Evolutionary conservation across 495 filamentous ascomycete genomes (phyloP).

Genomic region (Penicillium diatomitis): DNA sequence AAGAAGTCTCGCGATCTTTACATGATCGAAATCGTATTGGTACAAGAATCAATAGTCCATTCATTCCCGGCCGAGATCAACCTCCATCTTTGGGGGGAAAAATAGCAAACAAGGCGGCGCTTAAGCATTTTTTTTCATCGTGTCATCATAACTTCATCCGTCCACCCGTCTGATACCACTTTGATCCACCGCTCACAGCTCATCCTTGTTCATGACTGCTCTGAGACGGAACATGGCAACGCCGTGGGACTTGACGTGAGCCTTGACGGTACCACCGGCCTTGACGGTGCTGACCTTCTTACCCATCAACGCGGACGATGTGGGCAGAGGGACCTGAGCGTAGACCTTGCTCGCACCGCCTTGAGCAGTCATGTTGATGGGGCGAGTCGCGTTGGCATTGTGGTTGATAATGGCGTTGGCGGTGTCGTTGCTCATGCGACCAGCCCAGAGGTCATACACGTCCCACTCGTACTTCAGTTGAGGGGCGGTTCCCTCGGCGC

Average conservation of each 20-base stretch:
- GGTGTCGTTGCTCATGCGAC: slow-evolving; percentile 38
- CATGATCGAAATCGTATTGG: no score
- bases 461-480: slow-evolving; percentile 37
- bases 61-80: no score
- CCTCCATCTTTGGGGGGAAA: no score
- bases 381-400: slow-evolving; percentile 15
- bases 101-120: no score
- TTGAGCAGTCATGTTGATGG: slow-evolving; percentile 26
- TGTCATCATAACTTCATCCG: slow-evolving; percentile 7
- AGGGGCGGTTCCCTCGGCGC: slow-evolving; percentile 28
- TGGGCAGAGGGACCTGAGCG: slow-evolving; percentile 22
- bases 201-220: slow-evolving; percentile 32
- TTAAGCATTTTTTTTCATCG: slow-evolving; percentile 8
- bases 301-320: slow-evolving; percentile 27
- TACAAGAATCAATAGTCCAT: no score
- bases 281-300: slow-evolving; percentile 29
- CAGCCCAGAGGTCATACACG: slow-evolving; percentile 49
- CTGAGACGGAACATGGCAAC: slow-evolving; percentile 39
- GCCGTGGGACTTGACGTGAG: slow-evolving; percentile 34
- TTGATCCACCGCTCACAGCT: slow-evolving; percentile 33
- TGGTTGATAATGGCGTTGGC: slow-evolving; percentile 34
- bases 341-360: slow-evolving; percentile 32
- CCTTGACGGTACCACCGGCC: slow-evolving; percentile 29
- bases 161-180: neutral
- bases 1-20: no score